Base-by-base conservation (phyloP, 1,139 yeast species). In the Yamadazyma diospyri region DNA sequence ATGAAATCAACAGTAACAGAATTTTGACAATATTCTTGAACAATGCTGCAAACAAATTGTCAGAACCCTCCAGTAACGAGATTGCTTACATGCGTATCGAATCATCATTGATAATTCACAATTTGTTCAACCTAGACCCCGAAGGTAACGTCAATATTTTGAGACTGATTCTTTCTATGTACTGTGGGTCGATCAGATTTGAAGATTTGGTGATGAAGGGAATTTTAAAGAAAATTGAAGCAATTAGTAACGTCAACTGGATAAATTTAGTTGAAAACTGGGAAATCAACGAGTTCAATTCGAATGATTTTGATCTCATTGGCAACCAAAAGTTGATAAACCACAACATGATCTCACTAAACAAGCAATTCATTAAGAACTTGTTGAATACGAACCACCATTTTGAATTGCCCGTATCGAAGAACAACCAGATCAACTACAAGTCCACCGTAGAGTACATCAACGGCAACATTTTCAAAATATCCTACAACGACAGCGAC, bases 1-100 rank as follows among this genome's bases (percentile, higher is more conserved):
- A 55, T 10, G 56, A 57, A 12, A 46, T 55, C 10, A 53, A 82
- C 29, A 74, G 76, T 23, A 68, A 65, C 16, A 81, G 70, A 47
- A 57, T 79, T 27, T 57, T 86, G n/a, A 94, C 85, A 47, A 69
- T 84, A 6, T 62, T 82, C 29, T 46, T 82, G 13, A 76, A 74
- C 47, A 79, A 78, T 45, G 71, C 68, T 2, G 33, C 38, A 15
- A 51, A 52, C 10, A 43, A 50, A 0, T 59, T 77, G 34, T 5
- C 45, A 44, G 8, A 48, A 46, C 12, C 38, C 56, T 2, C 64
- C 69, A 3, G 37, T 38, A 30, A 33, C 0, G 37, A 44, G 0
- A 55, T 50, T 22, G 34, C 50, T 0, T 50, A 53, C 21, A 29
- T 46, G 0, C 60, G 74, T 29, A 74, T 59, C 39, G 58, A 66